Conservation (phyloP, 2,329 filamentous ascomycete genomes). For the Aureobasidium lini region DNA sequence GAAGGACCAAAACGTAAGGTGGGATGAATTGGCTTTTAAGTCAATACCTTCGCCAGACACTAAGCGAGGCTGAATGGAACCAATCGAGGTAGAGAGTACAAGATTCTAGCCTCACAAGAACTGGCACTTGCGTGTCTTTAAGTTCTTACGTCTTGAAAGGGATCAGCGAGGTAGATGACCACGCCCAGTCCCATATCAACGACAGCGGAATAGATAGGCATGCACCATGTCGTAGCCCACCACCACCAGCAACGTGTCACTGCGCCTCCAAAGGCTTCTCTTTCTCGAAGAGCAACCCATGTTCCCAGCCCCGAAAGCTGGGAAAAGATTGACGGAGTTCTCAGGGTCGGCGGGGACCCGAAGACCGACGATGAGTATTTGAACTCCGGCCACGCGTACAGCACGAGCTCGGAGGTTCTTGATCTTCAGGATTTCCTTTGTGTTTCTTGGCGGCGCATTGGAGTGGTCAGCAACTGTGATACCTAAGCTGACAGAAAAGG, state of each 20-base stretch:
- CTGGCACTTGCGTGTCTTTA: not conserved
- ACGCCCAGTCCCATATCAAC: constrained; percentile 5
- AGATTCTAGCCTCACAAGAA: not conserved
- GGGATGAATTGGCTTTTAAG: not conserved
- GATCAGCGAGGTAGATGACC: constrained; percentile 3
- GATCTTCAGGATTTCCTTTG: not conserved
- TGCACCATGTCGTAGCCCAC: not conserved
- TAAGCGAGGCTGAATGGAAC: not conserved
- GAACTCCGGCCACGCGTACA: constrained; percentile 5
- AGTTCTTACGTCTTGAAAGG: not conserved
- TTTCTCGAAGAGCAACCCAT: not conserved
- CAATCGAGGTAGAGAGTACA: not conserved
- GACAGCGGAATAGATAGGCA: not conserved
- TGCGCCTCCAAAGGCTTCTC: not conserved
- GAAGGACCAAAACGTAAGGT: no score
- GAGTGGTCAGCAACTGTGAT: not conserved
- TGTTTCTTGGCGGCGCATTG: not conserved
- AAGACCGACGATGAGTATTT: constrained; percentile 6
- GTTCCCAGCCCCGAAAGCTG: not conserved
- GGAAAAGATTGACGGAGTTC: not conserved
- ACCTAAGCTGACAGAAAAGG: not conserved
- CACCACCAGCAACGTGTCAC: not conserved
- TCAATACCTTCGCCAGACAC: not conserved
- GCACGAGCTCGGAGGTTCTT: not conserved
- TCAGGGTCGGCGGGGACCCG: constrained; percentile 1